Evolutionary conservation across 2,329 filamentous ascomycete species (phyloP).

Genomic region (Pezicula radicicola): DNA sequence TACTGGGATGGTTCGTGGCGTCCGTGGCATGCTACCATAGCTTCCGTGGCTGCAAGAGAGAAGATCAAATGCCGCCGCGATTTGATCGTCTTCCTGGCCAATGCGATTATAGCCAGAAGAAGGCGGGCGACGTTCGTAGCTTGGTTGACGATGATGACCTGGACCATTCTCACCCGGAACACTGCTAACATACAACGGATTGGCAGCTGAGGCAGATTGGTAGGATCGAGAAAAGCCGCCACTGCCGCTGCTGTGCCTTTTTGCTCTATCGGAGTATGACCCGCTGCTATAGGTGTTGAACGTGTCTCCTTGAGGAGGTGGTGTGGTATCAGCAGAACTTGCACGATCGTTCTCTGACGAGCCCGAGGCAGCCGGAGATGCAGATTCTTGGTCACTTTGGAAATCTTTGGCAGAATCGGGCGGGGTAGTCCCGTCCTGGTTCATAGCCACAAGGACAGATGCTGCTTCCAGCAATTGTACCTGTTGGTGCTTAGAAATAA

Average conservation of each 20-base stretch:
- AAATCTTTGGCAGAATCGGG: constrained; percentile 65
- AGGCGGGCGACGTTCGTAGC: constrained; percentile 71
- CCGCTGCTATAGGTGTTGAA: constrained; percentile 43
- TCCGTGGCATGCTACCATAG: constrained; percentile 34
- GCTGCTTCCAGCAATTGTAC: constrained; percentile 96
- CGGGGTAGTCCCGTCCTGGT: constrained; percentile 56
- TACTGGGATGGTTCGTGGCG: constrained; percentile 63
- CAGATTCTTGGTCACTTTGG: constrained; percentile 77
- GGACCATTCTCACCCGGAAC: constrained; percentile 46
- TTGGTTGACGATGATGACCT: constrained; percentile 61
- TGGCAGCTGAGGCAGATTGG: constrained; percentile 62
- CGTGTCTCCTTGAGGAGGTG: constrained; percentile 68
- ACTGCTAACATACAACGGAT: constrained; percentile 49
- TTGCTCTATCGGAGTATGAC: constrained; percentile 39
- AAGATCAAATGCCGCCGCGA: constrained; percentile 86
- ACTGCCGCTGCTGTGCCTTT: constrained; percentile 56
- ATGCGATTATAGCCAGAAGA: constrained; percentile 75
- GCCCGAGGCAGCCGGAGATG: constrained; percentile 76
- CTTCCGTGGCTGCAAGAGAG: constrained; percentile 83
- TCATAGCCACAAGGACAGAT: constrained; percentile 95
- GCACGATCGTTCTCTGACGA: constrained; percentile 76
- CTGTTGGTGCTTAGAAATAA: constrained; percentile 99
- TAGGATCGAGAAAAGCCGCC: constrained; percentile 70
- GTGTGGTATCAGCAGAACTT: constrained; percentile 90
- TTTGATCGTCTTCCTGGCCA: constrained; percentile 77